phyloP scores from a whole-genome alignment of 192 early-diverging fungal species.

The Entomortierella beljakovae region DNA sequence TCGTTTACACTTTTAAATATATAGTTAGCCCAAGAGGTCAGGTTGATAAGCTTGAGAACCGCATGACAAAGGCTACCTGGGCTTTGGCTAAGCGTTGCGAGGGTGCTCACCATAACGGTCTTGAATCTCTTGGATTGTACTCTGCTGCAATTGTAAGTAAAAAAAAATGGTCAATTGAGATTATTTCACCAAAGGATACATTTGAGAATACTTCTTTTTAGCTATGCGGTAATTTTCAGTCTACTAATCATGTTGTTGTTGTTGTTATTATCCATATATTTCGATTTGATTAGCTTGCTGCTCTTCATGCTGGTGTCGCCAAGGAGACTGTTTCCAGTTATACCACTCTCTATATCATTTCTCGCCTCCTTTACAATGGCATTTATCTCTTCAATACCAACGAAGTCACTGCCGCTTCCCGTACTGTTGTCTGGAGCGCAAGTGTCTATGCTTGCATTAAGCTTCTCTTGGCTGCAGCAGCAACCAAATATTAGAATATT shows the following conservation, averaged over 20 bases:
- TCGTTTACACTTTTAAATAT: not conserved
- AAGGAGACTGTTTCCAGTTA: slow-evolving; percentile 49
- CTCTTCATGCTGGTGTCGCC: slow-evolving; percentile 42
- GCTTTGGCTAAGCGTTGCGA: slow-evolving; percentile 56
- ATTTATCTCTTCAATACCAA: slow-evolving; percentile 49
- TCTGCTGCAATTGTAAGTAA: slow-evolving; percentile 51
- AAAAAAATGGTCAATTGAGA: too few relatives aligned
- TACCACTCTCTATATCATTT: slow-evolving; percentile 23
- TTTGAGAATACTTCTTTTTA: too few relatives aligned
- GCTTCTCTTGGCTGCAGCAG: slow-evolving; percentile 46
- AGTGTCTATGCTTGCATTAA: slow-evolving; percentile 35
- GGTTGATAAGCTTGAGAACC: slow-evolving; percentile 40
- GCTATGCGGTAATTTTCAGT: too few relatives aligned
- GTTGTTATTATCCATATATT: not conserved
- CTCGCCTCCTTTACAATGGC: slow-evolving; percentile 24
- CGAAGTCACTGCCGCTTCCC: slow-evolving; percentile 12
- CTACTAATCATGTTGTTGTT: too few relatives aligned
- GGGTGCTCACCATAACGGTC: slow-evolving; percentile 49
- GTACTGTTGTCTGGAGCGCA: slow-evolving; percentile 34
- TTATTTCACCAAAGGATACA: too few relatives aligned
- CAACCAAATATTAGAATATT: slow-evolving; percentile 35
- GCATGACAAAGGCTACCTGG: slow-evolving; percentile 47
- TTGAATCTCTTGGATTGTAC: slow-evolving; percentile 53
- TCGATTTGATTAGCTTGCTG: slow-evolving; percentile 32
- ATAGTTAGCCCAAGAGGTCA: slow-evolving; percentile 50